Evolutionary conservation across 2,329 filamentous ascomycete species (phyloP), one percentile per base, ranked within the genome.

Genomic region (Dactylella cylindrospora): DNA sequence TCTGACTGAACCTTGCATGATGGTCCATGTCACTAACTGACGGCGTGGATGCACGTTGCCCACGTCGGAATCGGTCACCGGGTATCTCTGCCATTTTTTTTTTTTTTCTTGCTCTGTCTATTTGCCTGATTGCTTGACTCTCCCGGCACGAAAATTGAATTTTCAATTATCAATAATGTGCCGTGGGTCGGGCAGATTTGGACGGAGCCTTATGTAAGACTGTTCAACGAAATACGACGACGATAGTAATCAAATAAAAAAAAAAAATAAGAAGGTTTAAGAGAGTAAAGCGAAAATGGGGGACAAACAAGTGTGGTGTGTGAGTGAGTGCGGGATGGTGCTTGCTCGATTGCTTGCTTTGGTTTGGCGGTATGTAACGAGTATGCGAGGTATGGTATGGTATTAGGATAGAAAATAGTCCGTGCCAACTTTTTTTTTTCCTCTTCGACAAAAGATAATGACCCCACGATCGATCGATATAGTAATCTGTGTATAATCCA

Each of bases 191-290:
- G 55, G 55, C 55, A 38, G 41, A 61, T 32, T 53, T 35, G 41
- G 17, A 44, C 26, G 41, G 43, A 53, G 55, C 55, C 55, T 61
- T 61, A 61, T 61, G 55, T 61, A 61, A 61, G 55, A 61, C 55
- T 33, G 35, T 51, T 61, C 47, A 61, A 61, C 47, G 41, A 33
- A 36, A 40, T 13, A 23, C 35, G 44, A 46, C 31, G 49, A 47
- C 25, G 55, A 61, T 61, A 61, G 55, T 61, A 61, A 61, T 61
- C 55, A 61, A 53, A 61, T 53, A 61, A 53, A 53, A 29, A 40
- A 41, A 53, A 53, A n/a, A n/a, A n/a, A n/a, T n/a, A n/a, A n/a
- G n/a, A n/a, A n/a, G n/a, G n/a, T n/a, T n/a, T n/a, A n/a, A n/a
- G n/a, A 61, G 35, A 52, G 55, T 47, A 61, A 28, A 41, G 55